Conservation (phyloP, 1,139 yeast species). For the Candida frijolesensis region DNA sequence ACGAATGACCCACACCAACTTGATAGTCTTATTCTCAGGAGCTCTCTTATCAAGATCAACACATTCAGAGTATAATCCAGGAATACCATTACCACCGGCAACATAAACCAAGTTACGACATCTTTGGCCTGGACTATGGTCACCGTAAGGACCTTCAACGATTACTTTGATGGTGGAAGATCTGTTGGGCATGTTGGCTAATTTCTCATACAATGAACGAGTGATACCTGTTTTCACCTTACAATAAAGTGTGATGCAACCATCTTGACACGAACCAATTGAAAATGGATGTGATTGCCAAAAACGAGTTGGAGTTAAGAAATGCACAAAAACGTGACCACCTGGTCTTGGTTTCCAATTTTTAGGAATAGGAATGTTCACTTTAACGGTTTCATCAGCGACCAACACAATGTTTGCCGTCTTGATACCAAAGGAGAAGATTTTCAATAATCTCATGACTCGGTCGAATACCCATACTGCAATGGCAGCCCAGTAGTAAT, state of each 20-base stretch:
- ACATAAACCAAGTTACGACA: conserved; percentile 33
- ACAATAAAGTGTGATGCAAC: conserved; percentile 23
- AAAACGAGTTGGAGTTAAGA: conserved; percentile 37
- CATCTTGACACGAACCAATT: conserved; percentile 25
- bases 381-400: conserved; percentile 41
- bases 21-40: conserved; percentile 22
- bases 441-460: conserved; percentile 32
- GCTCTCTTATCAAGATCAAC: conserved; percentile 34
- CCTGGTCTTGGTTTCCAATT: conserved; percentile 46
- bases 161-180: conserved; percentile 22
- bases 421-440: conserved; percentile 36
- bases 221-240: conserved; percentile 44
- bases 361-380: conserved; percentile 38
- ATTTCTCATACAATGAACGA: conserved; percentile 30
- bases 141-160: conserved; percentile 38
- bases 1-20: conserved; percentile 37
- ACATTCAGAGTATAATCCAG: conserved; percentile 44
- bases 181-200: conserved; percentile 33
- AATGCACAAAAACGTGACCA: conserved; percentile 51
- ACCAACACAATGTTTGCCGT: conserved; percentile 33
- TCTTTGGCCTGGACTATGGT: conserved; percentile 28
- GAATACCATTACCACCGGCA: conserved; percentile 44
- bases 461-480: conserved; percentile 47
- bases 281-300: conserved; percentile 42
- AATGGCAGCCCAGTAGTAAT: conserved; percentile 36